A percentile compares a stretch with the other conserved stretches of the same genome.
phyloP scores from a whole-genome alignment of 1,284 basidiomycete species.

The Limonomyces culmigenus region DNA sequence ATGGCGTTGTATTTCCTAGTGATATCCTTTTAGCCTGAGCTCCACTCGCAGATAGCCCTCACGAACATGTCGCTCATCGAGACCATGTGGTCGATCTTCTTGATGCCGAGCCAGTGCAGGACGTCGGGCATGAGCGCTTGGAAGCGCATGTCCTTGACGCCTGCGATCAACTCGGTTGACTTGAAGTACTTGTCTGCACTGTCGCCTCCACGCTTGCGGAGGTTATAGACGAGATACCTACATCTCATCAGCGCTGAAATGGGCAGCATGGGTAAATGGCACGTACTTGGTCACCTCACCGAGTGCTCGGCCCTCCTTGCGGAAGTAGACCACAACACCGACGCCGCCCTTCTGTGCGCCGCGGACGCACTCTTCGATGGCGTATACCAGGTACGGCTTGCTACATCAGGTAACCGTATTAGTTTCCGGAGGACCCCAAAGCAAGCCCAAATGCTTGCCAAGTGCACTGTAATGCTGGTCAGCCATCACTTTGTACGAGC shows the following conservation, averaged over 20 bases:
- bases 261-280: neutral
- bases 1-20: conserved; percentile 91
- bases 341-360: conserved; percentile 80
- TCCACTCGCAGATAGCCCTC: conserved; percentile 1
- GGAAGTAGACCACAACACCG: conserved; percentile 87
- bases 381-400: conserved; percentile 85
- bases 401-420: neutral
- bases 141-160: conserved; percentile 93
- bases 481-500: no score
- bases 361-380: conserved; percentile 87
- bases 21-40: conserved; percentile 6
- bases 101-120: conserved; percentile 86
- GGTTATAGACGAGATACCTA: conserved; percentile 78
- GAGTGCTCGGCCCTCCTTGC: conserved; percentile 84
- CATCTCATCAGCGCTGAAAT: conserved; percentile 1
- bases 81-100: conserved; percentile 69
- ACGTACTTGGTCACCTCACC: conserved; percentile 82
- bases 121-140: conserved; percentile 95
- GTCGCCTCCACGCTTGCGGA: conserved; percentile 88
- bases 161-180: conserved; percentile 83
- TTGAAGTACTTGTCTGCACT: conserved; percentile 89
- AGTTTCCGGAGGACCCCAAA: neutral
- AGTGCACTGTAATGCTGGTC: no score
- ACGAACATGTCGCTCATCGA: neutral
- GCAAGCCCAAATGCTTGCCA: no score